Conservation (phyloP, 768 basidiomycete species). For the Xerocomus spinulosus region DNA sequence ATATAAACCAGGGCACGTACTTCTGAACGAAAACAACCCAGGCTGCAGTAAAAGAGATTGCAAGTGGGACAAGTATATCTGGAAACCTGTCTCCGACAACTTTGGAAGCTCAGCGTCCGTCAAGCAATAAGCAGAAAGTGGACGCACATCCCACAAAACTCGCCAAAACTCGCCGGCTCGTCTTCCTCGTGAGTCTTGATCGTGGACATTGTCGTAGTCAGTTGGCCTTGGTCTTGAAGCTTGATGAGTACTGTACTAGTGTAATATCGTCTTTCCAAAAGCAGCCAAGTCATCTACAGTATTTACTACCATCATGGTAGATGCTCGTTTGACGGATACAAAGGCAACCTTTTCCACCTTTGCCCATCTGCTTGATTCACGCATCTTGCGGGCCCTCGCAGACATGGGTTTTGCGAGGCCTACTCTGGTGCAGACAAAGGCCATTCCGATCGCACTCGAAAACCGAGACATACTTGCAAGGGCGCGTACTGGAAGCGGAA, state of each 20-base stretch:
- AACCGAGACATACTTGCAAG: conserved; percentile 87
- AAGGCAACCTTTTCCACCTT: conserved; percentile 55
- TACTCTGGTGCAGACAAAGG: conserved; percentile 86
- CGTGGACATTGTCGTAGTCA: not conserved
- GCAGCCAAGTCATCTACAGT: not conserved
- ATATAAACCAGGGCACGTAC: conserved; percentile 35
- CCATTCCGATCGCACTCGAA: conserved; percentile 89
- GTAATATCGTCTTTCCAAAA: not conserved
- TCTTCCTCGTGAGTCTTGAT: conserved; percentile 17
- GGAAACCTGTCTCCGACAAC: conserved; percentile 71
- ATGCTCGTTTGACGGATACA: conserved; percentile 43
- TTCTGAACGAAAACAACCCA: conserved; percentile 72
- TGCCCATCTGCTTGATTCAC: conserved; percentile 75
- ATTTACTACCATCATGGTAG: conserved; percentile 32
- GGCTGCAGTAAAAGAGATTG: conserved; percentile 76
- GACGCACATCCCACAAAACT: conserved; percentile 45
- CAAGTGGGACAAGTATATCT: conserved; percentile 82
- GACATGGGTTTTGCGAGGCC: conserved; percentile 87
- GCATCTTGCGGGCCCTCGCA: conserved; percentile 84
- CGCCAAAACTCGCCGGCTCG: conserved; percentile 1
- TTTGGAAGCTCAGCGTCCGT: conserved; percentile 27
- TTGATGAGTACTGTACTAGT: too few species aligned
- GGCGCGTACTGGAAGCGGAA: conserved; percentile 94
- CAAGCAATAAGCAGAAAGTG: not conserved
- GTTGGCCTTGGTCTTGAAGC: too few species aligned